A percentile compares a stretch with the other conserved stretches of the same genome.
Evolutionary conservation across 2,329 filamentous ascomycete genomes (phyloP).

Genomic region (Aureobasidium sp.): DNA sequence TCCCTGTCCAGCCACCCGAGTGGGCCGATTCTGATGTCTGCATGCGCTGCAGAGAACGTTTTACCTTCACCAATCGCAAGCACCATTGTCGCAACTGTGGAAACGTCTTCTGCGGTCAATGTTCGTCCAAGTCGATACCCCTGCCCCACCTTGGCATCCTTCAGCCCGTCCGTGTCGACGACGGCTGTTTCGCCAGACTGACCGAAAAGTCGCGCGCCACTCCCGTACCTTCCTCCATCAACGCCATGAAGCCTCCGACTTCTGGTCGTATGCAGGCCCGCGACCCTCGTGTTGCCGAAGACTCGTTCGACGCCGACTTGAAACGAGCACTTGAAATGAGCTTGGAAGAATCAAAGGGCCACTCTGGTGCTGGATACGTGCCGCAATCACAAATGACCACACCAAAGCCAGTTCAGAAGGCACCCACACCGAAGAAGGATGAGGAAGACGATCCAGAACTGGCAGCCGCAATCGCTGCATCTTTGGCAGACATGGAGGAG

Average conservation of each 20-base stretch:
- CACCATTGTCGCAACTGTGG: constrained; percentile 98
- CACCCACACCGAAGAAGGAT: constrained; percentile 33
- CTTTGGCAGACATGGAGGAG: constrained; percentile 92
- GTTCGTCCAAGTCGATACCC: constrained; percentile 79
- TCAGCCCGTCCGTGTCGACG: constrained; percentile 86
- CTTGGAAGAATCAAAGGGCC: constrained; percentile 78
- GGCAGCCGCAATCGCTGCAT: constrained; percentile 91
- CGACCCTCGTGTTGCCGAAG: constrained; percentile 69
- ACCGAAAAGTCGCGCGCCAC: constrained; percentile 58
- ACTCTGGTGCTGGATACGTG: constrained; percentile 61
- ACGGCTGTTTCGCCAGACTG: constrained; percentile 86
- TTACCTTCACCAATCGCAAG: constrained; percentile 96
- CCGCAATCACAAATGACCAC: constrained; percentile 49
- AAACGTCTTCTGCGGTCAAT: constrained; percentile 93
- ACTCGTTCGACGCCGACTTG: constrained; percentile 88
- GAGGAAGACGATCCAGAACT: constrained; percentile 90
- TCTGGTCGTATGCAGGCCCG: constrained; percentile 85
- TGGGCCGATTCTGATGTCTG: constrained; percentile 98
- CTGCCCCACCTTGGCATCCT: constrained; percentile 88
- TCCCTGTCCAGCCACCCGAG: constrained; percentile 66
- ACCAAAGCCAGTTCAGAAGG: constrained; percentile 28
- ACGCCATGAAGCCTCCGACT: constrained; percentile 42
- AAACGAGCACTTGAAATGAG: constrained; percentile 95
- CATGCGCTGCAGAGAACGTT: constrained; percentile 91
- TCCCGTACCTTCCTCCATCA: constrained; percentile 38